Evolutionary conservation across 2,329 filamentous ascomycete species (phyloP).

Genomic region (Fusarium metavorans): DNA sequence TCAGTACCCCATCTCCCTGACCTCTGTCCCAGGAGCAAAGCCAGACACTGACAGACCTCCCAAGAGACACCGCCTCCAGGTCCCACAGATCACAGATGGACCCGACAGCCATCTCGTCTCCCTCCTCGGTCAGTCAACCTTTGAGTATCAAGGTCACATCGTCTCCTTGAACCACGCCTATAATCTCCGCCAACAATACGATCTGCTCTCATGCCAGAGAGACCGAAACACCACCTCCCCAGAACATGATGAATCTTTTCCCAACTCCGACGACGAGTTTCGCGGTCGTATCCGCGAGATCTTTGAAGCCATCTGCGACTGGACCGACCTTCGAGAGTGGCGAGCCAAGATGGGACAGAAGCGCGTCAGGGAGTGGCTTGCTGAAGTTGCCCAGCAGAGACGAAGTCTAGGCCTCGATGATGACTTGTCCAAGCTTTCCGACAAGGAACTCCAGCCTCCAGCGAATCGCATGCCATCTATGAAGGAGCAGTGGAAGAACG

Average conservation of each 20-base stretch:
- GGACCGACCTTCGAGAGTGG: conserved; percentile 31
- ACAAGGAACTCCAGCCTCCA: conserved; percentile 31
- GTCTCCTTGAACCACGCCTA: not conserved
- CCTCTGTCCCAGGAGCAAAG: not conserved
- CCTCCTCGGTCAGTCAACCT: not conserved
- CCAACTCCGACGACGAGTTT: not conserved
- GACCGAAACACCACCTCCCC: not conserved
- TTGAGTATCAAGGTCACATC: conserved; percentile 26
- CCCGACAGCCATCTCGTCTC: not conserved
- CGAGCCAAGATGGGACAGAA: conserved; percentile 33
- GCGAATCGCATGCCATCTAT: conserved; percentile 20
- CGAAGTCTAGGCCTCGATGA: not conserved
- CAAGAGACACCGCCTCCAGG: not conserved
- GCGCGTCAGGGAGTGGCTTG: conserved; percentile 17
- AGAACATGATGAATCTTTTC: conserved; percentile 23
- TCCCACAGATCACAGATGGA: not conserved
- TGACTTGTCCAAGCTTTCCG: conserved; percentile 10
- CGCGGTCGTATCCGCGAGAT: conserved; percentile 14
- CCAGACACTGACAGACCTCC: not conserved
- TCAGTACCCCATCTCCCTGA: not conserved
- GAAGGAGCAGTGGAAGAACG: conserved; percentile 36
- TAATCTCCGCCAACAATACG: not conserved
- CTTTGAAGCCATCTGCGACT: conserved; percentile 40
- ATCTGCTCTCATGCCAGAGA: not conserved
- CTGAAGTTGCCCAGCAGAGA: not conserved